These are phyloP conservation scores for Fusarium burgessii DNA, from an alignment of 2,329 filamentous ascomycete species.

Conservation along the genomic window DNA sequence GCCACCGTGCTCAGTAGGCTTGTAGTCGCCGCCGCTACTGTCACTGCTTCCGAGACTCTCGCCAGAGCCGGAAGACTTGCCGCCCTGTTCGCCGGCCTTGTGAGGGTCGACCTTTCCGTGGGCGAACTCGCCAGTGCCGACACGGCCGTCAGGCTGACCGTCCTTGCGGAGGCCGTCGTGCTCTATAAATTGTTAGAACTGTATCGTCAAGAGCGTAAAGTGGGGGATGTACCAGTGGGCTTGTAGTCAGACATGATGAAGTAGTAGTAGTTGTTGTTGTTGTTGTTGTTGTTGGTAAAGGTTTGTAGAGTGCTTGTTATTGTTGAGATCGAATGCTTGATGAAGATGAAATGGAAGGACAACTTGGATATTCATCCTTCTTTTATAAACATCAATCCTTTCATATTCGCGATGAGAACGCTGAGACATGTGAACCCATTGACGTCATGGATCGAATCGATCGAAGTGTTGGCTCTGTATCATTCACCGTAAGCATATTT, in stretches of 20 bases:
- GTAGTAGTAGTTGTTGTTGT: neutral
- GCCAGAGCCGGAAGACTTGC: constrained; percentile 28
- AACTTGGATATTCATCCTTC: neutral
- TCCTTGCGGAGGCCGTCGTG: constrained; percentile 43
- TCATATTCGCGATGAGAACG: neutral
- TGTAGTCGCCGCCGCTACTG: constrained; percentile 20
- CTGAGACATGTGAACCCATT: neutral
- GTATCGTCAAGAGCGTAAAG: fast-evolving
- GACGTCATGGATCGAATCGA: constrained; percentile 21
- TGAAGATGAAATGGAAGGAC: neutral
- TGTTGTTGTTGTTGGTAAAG: neutral
- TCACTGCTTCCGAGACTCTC: constrained; percentile 9
- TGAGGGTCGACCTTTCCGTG: constrained; percentile 41
- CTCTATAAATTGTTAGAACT: constrained; percentile 3
- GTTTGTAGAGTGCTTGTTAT: neutral
- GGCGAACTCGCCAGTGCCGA: constrained; percentile 42
- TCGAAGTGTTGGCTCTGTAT: neutral
- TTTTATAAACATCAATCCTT: constrained; percentile 1
- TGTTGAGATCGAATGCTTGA: neutral
- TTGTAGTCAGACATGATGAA: constrained; percentile 32
- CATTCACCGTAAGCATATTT: neutral
- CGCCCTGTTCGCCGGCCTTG: constrained; percentile 34
- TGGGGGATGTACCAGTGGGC: constrained; percentile 19
- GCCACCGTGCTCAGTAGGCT: constrained; percentile 30
- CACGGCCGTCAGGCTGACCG: constrained; percentile 37